phyloP scores from a whole-genome alignment of 2,329 filamentous ascomycete genomes.

The Daldinia sp. region DNA sequence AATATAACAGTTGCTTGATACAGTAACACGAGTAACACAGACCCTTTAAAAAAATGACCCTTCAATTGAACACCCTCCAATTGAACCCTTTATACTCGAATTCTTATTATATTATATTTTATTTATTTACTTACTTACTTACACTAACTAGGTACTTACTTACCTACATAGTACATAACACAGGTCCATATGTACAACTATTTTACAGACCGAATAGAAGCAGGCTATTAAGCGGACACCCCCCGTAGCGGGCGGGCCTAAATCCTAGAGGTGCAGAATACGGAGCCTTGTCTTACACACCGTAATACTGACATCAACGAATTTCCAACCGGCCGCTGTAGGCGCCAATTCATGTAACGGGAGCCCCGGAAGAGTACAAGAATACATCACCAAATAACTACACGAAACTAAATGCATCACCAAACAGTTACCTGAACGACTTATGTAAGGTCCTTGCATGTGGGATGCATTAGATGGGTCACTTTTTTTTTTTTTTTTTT shows the following conservation, averaged over 20 bases:
- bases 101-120: not conserved
- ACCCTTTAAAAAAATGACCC: not conserved
- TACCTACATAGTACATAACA: not conserved
- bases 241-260: constrained; percentile 14
- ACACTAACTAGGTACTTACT: not conserved
- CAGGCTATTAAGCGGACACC: constrained; percentile 28
- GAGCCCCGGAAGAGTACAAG: constrained; percentile 19
- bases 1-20: not conserved
- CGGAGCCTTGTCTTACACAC: constrained; percentile 33
- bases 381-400: constrained; percentile 18
- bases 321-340: constrained; percentile 40
- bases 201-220: constrained; percentile 28
- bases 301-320: constrained; percentile 43
- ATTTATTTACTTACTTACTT: not conserved
- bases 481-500: not conserved
- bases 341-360: constrained; percentile 37
- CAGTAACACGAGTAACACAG: constrained; percentile 12
- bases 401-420: constrained; percentile 1
- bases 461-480: constrained; percentile 16
- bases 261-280: constrained; percentile 40
- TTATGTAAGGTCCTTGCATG: constrained; percentile 38
- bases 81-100: not conserved
- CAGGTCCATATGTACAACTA: not conserved
- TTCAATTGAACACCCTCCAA: not conserved
- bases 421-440: constrained; percentile 32